phyloP scores from a whole-genome alignment of 2,329 filamentous ascomycete species.

The Lasiodiplodia hormozganensis region DNA sequence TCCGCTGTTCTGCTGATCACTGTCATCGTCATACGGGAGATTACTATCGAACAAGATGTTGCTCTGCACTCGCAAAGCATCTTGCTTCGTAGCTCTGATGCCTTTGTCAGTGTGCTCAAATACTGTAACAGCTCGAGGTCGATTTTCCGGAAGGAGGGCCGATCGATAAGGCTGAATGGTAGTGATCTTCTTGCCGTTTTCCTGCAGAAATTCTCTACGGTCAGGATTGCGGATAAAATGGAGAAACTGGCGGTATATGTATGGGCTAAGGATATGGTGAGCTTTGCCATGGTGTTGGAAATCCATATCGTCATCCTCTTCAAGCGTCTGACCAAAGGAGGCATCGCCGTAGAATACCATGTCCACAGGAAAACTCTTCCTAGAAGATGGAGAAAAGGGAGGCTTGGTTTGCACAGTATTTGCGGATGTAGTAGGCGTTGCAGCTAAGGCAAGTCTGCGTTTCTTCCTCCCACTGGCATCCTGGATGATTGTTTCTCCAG shows the following conservation, averaged over 20 bases:
- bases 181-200: constrained; percentile 34
- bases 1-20: constrained; percentile 16
- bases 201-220: constrained; percentile 31
- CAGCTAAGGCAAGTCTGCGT: constrained; percentile 38
- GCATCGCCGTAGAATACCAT: constrained; percentile 41
- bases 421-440: constrained; percentile 34
- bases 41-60: constrained; percentile 31
- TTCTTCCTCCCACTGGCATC: constrained; percentile 42
- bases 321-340: constrained; percentile 20
- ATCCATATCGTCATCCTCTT: constrained; percentile 31
- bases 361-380: constrained; percentile 37
- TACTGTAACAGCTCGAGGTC: constrained; percentile 40
- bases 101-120: constrained; percentile 33
- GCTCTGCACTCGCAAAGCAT: constrained; percentile 31
- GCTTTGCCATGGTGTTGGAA: constrained; percentile 12
- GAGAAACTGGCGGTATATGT: constrained; percentile 38
- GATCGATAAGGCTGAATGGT: constrained; percentile 42
- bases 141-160: constrained; percentile 26
- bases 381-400: background rate
- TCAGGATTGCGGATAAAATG: constrained; percentile 36
- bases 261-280: constrained; percentile 34
- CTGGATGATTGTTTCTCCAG: constrained; percentile 37
- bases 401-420: background rate
- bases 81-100: constrained; percentile 38
- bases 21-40: constrained; percentile 36